phyloP scores from a whole-genome alignment of 148 eudicot genomes.

The Oxyria digyna region DNA sequence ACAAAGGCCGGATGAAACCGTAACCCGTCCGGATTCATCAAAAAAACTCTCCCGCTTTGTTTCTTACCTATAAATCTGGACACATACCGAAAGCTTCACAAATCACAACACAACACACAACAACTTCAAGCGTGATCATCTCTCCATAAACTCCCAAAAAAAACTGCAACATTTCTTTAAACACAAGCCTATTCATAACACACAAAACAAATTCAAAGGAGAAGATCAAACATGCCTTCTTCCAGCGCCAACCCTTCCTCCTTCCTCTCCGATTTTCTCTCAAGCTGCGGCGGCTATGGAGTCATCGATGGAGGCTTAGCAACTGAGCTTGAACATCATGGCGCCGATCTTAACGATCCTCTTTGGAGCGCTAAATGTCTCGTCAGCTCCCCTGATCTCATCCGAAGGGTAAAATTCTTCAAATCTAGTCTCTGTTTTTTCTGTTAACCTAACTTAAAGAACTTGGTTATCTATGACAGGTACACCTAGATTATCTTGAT shows the following conservation, averaged over 20 bases:
- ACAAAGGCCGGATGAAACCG: not conserved
- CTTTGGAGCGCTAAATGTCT: slow-evolving; percentile 19
- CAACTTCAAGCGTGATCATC: not conserved
- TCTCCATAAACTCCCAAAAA: not conserved
- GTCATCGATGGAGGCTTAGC: slow-evolving; percentile 16
- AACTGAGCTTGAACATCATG: slow-evolving; percentile 15
- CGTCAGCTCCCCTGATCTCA: slow-evolving; percentile 11
- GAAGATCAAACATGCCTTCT: not conserved
- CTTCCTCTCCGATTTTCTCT: slow-evolving; percentile 7
- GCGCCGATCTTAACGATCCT: slow-evolving; percentile 15
- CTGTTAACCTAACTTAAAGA: too few relatives aligned
- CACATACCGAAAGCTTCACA: not conserved
- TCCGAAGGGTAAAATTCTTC: not conserved
- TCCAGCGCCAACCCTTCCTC: not conserved
- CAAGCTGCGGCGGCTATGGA: slow-evolving; percentile 4
- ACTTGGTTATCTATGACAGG: slow-evolving; percentile 17
- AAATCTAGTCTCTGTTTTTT: not conserved
- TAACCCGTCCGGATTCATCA: not conserved
- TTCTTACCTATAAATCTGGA: not conserved
- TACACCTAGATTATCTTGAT: slow-evolving; percentile 59
- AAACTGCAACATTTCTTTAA: not conserved
- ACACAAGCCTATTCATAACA: not conserved
- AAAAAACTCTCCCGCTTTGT: not conserved
- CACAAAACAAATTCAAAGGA: not conserved
- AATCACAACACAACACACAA: not conserved